Evolutionary conservation across 306 rosid species (phyloP).

Genomic region (Pterocarpus santalinus): DNA sequence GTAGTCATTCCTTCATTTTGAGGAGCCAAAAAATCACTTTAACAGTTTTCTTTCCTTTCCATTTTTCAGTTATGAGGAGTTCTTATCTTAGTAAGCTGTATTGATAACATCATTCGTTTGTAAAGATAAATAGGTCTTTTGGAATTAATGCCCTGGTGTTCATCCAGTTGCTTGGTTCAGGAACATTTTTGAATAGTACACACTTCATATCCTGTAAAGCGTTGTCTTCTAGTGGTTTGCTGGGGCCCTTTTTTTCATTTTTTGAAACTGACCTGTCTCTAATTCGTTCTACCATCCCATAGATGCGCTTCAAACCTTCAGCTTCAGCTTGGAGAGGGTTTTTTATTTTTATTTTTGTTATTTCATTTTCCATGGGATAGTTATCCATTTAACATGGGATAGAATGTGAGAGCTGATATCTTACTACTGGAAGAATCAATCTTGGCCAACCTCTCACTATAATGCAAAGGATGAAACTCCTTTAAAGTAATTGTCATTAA

Average conservation of each 20-base stretch:
- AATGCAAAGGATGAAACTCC: background rate
- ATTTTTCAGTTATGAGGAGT: slow-evolving; percentile 49
- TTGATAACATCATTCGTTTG: slow-evolving; percentile 60
- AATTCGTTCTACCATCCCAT: slow-evolving; percentile 13
- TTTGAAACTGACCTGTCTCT: slow-evolving; percentile 20
- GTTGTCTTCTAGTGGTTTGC: slow-evolving; percentile 43
- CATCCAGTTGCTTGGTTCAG: slow-evolving; percentile 40
- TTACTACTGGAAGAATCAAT: no score
- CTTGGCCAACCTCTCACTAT: background rate
- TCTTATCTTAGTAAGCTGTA: slow-evolving; percentile 49
- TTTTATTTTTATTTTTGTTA: background rate
- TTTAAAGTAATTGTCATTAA: no score
- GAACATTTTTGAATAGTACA: slow-evolving; percentile 19
- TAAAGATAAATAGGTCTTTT: slow-evolving; percentile 55
- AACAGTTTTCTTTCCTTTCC: slow-evolving; percentile 43
- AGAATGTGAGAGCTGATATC: background rate
- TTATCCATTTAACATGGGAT: background rate
- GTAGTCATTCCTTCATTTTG: slow-evolving; percentile 44
- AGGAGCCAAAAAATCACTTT: slow-evolving; percentile 48
- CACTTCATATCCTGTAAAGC: slow-evolving; percentile 51
- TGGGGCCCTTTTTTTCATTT: slow-evolving; percentile 31
- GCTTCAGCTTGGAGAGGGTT: background rate
- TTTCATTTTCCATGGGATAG: background rate
- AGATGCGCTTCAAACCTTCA: slow-evolving; percentile 25
- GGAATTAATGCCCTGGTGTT: slow-evolving; percentile 43